These are phyloP conservation scores for Zasmidium citrigriseum DNA, from an alignment of 2,329 filamentous ascomycete genomes.

Conservation along the genomic window DNA sequence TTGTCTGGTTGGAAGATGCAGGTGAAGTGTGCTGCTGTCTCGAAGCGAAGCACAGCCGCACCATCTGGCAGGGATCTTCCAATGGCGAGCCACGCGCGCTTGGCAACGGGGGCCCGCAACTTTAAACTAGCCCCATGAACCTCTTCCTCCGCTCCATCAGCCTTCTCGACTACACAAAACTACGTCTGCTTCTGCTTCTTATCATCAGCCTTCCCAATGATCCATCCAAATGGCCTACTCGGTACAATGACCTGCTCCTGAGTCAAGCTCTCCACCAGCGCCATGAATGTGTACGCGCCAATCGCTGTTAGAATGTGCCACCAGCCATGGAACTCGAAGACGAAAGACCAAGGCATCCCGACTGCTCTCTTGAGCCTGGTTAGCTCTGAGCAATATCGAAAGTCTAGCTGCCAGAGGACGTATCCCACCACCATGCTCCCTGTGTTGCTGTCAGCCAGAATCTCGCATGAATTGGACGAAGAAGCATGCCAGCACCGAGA, in stretches of 20 bases:
- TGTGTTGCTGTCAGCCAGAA: neutral
- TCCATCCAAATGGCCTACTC: neutral
- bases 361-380: neutral
- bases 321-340: neutral
- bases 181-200: neutral
- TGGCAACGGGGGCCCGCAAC: neutral
- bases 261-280: neutral
- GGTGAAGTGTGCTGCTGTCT: neutral
- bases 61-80: neutral
- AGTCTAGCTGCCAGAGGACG: neutral
- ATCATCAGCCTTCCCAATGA: neutral
- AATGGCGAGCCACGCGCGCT: neutral
- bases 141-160: neutral
- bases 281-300: neutral
- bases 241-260: neutral
- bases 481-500: neutral
- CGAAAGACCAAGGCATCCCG: neutral
- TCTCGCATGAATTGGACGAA: neutral
- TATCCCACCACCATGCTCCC: neutral
- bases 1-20: neutral
- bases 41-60: neutral
- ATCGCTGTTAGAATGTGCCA: neutral
- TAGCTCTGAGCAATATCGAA: neutral
- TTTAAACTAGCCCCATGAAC: neutral
- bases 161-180: too few relatives aligned